Evolutionary conservation across 352 stramenopile species (phyloP), one percentile per base, ranked within the genome.

Genomic region (Pythium plurisporium): DNA sequence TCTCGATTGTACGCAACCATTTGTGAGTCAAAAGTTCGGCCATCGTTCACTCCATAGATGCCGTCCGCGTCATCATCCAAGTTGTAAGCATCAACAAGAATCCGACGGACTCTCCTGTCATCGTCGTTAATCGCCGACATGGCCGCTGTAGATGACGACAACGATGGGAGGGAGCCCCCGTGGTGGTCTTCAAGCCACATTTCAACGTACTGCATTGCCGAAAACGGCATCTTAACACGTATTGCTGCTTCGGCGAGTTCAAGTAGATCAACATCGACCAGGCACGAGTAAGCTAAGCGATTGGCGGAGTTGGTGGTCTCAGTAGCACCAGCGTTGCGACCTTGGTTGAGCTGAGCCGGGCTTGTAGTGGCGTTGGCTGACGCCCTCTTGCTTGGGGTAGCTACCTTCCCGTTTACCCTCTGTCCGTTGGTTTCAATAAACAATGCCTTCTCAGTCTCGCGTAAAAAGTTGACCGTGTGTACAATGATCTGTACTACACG

Each of bases 141-240:
- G 26, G 22, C 7, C 19, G 30, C 41, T 14, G 5, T 27, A 14
- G 48, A 49, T 2, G 54, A 62, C 23, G 67, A 74, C 19, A 86
- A 31, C 26, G 67, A 69, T 1, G 74, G 74, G 1, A 89, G 58
- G 42, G 72, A 73, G 0, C 73, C 73, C 4, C 76, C 81, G 19
- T 88, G 45, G 4, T 67, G 65, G 12, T 71, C 64, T 64, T 95
- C 86, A 5, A 95, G 57, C 76, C 82, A 91, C 82, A 91, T 87
- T 55, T 95, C 86, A n/a, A 90, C 78, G 50, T 89, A 95, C 49
- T 95, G 86, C 79, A 95, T 92, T 1, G 86, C 82, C 19, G 84
- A 91, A 44, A 91, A 95, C 8, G 86, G 86, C 82, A 95, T 93
- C 42, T 94, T 87, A 4, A 86, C 80, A 9, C 58, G 58, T 15